Evolutionary conservation across 257 asterid genomes (phyloP), one percentile per base, ranked within the genome.

Genomic region (Solanum microdontum): DNA sequence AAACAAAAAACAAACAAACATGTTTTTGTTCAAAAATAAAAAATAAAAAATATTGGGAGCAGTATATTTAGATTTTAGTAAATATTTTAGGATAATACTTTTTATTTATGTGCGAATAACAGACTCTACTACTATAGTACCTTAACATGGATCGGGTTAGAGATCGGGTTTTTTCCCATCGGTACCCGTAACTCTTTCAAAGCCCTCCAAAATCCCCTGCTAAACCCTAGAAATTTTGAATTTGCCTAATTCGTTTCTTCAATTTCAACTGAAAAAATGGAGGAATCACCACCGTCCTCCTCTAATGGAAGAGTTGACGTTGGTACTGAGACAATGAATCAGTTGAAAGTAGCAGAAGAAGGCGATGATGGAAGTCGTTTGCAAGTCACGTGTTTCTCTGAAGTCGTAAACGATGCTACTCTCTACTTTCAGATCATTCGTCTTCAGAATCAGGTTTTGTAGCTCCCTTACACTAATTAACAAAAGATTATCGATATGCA

Each of bases 371-470:
- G 39, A 36, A 88, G 88, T 84, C 90, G 90, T 48, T 86, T 93
- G 69, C 92, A 97, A 84, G 85, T 97, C 92, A 92, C 96, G 24
- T 92, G 93, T 90, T 95, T 94, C 87, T 93, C 99, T 28, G 93
- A 97, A 72, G 79, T 92, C 62, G 92, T 94, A 3, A 97, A 97
- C 40, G 94, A 91, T 72, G 92, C 87, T 21, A 74, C 90, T 76
- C 93, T 95, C 88, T 94, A 96, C 89, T 94, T 94, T 90, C 98
- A 95, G 89, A 95, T 97, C 86, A 91, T 97, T 77, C 97, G 96
- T 30, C 95, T 97, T 87, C 97, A 86, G 68, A 94, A 93, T 87
- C 99, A 97, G 98, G 99, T 91, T 14, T n/a, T 24, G 12, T 15
- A 10, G 9, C 64, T 32, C 19, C 60, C 34, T 40, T 45, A 4